Percentiles rank a stretch among this genome's conserved stretches.
These are phyloP conservation scores for Calonectria pseudoreteaudii DNA, from an alignment of 2,329 filamentous ascomycete species.

Conservation along the genomic window DNA sequence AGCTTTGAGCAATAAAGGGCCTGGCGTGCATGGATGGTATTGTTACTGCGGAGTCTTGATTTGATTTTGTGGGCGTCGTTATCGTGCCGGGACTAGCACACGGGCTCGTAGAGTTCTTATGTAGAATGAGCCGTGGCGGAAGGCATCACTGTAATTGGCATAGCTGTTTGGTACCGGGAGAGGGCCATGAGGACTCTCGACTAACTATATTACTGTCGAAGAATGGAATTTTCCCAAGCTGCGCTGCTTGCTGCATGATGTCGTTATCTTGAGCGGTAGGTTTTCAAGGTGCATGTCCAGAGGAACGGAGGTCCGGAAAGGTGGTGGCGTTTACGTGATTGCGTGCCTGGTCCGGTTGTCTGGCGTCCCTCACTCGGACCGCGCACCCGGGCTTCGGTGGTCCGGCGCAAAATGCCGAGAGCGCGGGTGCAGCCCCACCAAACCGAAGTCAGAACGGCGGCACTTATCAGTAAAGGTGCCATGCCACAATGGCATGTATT, in stretches of 20 bases:
- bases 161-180: conserved; percentile 42
- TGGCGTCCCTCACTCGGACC: conserved; percentile 34
- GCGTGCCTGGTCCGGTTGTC: not conserved
- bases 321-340: not conserved
- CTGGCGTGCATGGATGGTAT: conserved; percentile 21
- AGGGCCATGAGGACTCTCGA: conserved; percentile 16
- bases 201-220: conserved; percentile 33
- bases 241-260: not conserved
- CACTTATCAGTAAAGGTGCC: conserved; percentile 21
- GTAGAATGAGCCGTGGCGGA: conserved; percentile 41
- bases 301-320: not conserved
- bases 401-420: conserved; percentile 34
- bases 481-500: conserved; percentile 24
- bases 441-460: conserved; percentile 22
- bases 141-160: conserved; percentile 47
- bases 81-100: conserved; percentile 30
- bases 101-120: conserved; percentile 35
- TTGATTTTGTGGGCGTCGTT: conserved; percentile 38
- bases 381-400: conserved; percentile 33
- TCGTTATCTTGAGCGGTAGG: not conserved
- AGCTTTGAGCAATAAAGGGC: conserved; percentile 62
- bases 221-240: conserved; percentile 17
- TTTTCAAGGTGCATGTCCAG: not conserved
- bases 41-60: conserved; percentile 35
- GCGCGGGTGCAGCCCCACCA: conserved; percentile 32